Conservation (phyloP, 2,329 filamentous ascomycete genomes). For the Rhytidhysteron rufulum region DNA sequence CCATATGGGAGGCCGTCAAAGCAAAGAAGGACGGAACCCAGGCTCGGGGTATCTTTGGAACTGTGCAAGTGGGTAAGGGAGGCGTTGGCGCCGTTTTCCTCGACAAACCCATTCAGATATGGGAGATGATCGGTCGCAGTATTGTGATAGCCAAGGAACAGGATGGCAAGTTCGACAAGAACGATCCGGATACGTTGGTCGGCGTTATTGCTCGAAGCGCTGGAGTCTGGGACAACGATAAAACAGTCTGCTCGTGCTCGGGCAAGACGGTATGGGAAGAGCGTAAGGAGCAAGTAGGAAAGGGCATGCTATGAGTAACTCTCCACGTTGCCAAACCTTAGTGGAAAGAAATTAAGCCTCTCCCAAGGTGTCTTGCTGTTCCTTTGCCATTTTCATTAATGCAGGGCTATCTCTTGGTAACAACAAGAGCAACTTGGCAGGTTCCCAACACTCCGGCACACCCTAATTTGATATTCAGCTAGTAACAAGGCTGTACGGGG, state of each 20-base stretch:
- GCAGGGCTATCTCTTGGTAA: too few relatives aligned
- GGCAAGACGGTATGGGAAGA: slow-evolving; percentile 99
- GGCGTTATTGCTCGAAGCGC: slow-evolving; percentile 94
- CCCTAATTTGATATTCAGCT: too few relatives aligned
- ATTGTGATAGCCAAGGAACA: slow-evolving; percentile 76
- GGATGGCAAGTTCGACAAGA: slow-evolving; percentile 58
- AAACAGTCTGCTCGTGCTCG: slow-evolving; percentile 95
- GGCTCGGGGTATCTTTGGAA: slow-evolving; percentile 65
- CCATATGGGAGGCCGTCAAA: slow-evolving; percentile 65
- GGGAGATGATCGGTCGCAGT: slow-evolving; percentile 93
- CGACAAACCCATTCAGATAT: slow-evolving; percentile 79
- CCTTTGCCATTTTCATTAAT: too few relatives aligned
- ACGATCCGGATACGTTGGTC: slow-evolving; percentile 81
- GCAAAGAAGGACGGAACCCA: slow-evolving; percentile 43
- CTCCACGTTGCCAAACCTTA: too few relatives aligned
- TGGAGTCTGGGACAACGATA: slow-evolving; percentile 98
- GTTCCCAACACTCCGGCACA: too few relatives aligned
- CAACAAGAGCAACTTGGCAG: too few relatives aligned
- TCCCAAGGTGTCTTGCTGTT: too few relatives aligned
- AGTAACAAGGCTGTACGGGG: too few relatives aligned
- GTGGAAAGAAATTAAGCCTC: too few relatives aligned
- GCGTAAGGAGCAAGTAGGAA: slow-evolving; percentile 79
- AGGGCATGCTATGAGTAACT: slow-evolving; percentile 79
- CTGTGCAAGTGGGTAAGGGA: slow-evolving; percentile 68
- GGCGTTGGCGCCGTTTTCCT: slow-evolving; percentile 78